Conservation (phyloP, 371 early-diverging fungal species). For the Actinomortierella wolfii region DNA sequence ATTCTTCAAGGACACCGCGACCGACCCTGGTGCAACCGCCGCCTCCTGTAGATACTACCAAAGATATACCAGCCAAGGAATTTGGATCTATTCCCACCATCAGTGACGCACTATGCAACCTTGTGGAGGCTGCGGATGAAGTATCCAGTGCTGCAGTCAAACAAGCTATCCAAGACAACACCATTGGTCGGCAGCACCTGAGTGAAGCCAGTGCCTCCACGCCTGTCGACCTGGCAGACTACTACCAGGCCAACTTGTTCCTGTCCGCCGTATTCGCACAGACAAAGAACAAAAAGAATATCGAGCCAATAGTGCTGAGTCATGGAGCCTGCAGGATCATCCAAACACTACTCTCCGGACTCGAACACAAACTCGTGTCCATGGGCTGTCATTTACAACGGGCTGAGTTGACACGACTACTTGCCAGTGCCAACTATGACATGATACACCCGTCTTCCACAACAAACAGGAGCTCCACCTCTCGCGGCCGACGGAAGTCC, state of each 20-base stretch:
- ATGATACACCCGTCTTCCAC: neutral
- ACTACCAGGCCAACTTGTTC: constrained; percentile 33
- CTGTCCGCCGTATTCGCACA: constrained; percentile 14
- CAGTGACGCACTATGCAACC: no score
- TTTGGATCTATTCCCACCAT: no score
- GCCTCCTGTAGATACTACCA: no score
- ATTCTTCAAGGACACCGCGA: neutral
- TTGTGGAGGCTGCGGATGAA: no score
- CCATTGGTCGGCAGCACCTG: no score
- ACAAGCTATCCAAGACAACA: no score
- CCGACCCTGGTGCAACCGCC: neutral
- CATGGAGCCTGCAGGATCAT: constrained; percentile 20
- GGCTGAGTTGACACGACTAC: constrained; percentile 10
- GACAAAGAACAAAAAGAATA: neutral
- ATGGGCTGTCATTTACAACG: constrained; percentile 39
- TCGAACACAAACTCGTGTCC: constrained; percentile 22
- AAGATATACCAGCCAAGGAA: no score
- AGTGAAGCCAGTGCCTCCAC: neutral
- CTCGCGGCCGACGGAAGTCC: neutral
- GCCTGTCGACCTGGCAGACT: neutral
- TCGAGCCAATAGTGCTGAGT: neutral
- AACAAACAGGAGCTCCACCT: neutral
- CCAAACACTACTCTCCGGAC: constrained; percentile 15
- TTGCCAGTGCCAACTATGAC: constrained; percentile 8
- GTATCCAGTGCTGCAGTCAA: no score